Conservation (phyloP, 2,329 filamentous ascomycete genomes). For the Fusarium setosum region DNA sequence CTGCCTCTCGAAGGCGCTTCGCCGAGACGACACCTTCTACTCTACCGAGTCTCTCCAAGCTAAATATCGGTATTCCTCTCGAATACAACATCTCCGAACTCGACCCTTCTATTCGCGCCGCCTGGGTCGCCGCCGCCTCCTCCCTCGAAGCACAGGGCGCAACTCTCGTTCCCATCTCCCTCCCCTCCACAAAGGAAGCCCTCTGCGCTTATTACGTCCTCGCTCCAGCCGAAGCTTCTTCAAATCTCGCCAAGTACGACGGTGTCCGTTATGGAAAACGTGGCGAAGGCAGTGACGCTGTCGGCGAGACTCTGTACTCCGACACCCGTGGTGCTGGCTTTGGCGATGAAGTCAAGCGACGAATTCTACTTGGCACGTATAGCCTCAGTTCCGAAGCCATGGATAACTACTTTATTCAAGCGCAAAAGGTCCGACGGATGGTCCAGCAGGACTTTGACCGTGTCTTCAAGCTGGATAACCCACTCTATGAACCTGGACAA, state of each 20-base stretch:
- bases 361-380: slow-evolving; percentile 91
- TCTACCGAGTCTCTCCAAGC: slow-evolving; percentile 41
- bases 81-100: slow-evolving; percentile 94
- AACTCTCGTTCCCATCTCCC: slow-evolving; percentile 77
- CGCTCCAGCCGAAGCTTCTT: slow-evolving; percentile 93
- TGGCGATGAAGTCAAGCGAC: slow-evolving; percentile 84
- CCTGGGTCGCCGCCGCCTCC: slow-evolving; percentile 75
- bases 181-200: slow-evolving; percentile 86
- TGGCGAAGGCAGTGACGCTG: slow-evolving; percentile 61
- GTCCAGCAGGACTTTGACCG: slow-evolving; percentile 89
- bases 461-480: slow-evolving; percentile 78
- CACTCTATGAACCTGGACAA: slow-evolving; percentile 65
- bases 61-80: slow-evolving; percentile 68
- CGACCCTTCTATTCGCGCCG: slow-evolving; percentile 71
- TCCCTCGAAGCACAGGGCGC: slow-evolving; percentile 74
- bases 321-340: slow-evolving; percentile 79
- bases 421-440: slow-evolving; percentile 85
- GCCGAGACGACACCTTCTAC: slow-evolving; percentile 42
- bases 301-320: slow-evolving; percentile 77
- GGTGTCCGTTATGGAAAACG: slow-evolving; percentile 89
- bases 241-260: slow-evolving; percentile 96
- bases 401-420: slow-evolving; percentile 96
- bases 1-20: slow-evolving; percentile 64
- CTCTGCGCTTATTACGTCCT: slow-evolving; percentile 96
- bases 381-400: slow-evolving; percentile 90